A percentile compares a stretch with the other conserved stretches of the same genome.
Evolutionary conservation across 306 rosid species (phyloP).

Genomic region (Cucumis hystrix): DNA sequence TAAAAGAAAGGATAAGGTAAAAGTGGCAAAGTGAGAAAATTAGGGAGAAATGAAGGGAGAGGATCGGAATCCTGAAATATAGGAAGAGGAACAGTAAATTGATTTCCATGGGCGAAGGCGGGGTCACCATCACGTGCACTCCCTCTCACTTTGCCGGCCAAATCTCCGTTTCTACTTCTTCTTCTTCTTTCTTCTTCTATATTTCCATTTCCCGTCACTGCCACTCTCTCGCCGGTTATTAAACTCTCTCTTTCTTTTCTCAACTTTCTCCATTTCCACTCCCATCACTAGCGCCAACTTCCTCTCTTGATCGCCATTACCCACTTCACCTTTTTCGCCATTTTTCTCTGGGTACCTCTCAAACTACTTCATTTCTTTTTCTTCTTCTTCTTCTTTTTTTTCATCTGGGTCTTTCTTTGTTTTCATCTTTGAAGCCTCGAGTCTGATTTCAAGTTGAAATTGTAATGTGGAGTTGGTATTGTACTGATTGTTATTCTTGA

Average conservation of each 20-base stretch:
- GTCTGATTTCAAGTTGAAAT: conserved; percentile 1
- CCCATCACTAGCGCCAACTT: background rate
- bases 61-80: background rate
- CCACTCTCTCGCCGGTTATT: background rate
- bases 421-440: conserved; percentile 2
- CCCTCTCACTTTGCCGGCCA: conserved; percentile 55
- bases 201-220: background rate
- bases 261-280: background rate
- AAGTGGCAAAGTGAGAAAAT: background rate
- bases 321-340: background rate
- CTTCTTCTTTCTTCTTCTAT: background rate
- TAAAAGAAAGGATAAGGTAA: background rate
- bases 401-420: background rate
- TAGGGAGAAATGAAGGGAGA: conserved; percentile 2
- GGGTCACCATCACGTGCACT: conserved; percentile 27
- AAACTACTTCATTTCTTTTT: background rate
- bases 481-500: background rate
- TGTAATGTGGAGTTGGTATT: background rate
- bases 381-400: background rate
- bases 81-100: conserved; percentile 11
- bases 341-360: conserved; percentile 10
- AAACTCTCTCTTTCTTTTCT: background rate
- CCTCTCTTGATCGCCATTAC: background rate
- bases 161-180: conserved; percentile 7
- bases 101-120: conserved; percentile 21